Conservation (phyloP, 495 filamentous ascomycete species). For the Tetracladium marchalianum region DNA sequence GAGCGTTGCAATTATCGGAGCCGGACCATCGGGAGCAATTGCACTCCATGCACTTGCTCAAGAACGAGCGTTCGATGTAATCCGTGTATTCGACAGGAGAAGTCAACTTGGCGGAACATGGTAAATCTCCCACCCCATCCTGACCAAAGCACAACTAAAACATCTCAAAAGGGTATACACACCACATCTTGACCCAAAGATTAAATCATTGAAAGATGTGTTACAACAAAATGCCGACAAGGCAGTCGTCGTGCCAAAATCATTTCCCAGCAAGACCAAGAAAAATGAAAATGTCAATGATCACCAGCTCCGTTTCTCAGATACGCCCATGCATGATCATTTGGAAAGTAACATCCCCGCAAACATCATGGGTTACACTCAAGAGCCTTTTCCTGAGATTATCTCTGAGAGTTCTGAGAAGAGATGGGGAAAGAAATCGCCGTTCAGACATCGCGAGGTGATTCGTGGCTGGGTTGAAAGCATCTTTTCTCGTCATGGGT, state of each 20-base stretch:
- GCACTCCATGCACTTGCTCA: slow-evolving; percentile 42
- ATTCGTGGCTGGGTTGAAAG: slow-evolving; percentile 21
- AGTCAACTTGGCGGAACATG: slow-evolving; percentile 45
- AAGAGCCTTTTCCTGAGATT: slow-evolving; percentile 26
- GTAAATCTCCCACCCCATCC: slow-evolving; percentile 38
- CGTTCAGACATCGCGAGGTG: slow-evolving; percentile 21
- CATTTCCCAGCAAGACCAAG: slow-evolving; percentile 21
- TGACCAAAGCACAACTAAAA: slow-evolving; percentile 5
- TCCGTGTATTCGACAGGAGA: slow-evolving; percentile 48
- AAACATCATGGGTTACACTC: slow-evolving; percentile 26
- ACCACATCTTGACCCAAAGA: slow-evolving; percentile 18
- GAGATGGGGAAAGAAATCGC: slow-evolving; percentile 21
- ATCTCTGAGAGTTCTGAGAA: slow-evolving; percentile 16
- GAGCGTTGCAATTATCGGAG: slow-evolving; percentile 47
- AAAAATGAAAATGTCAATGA: slow-evolving; percentile 23
- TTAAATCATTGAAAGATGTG: no score
- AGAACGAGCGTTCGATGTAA: slow-evolving; percentile 42
- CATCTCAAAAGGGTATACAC: slow-evolving; percentile 9
- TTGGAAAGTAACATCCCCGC: slow-evolving; percentile 30
- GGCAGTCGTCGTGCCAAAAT: no score
- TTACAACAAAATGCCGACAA: no score
- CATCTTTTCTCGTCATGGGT: slow-evolving; percentile 18
- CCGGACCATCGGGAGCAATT: slow-evolving; percentile 47
- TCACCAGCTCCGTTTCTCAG: slow-evolving; percentile 31
- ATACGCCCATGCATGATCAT: slow-evolving; percentile 29